A percentile compares a stretch with the other conserved stretches of the same genome.
Evolutionary conservation across 139 green algal species (phyloP).

Genomic region (Coccomyxa sp.): DNA sequence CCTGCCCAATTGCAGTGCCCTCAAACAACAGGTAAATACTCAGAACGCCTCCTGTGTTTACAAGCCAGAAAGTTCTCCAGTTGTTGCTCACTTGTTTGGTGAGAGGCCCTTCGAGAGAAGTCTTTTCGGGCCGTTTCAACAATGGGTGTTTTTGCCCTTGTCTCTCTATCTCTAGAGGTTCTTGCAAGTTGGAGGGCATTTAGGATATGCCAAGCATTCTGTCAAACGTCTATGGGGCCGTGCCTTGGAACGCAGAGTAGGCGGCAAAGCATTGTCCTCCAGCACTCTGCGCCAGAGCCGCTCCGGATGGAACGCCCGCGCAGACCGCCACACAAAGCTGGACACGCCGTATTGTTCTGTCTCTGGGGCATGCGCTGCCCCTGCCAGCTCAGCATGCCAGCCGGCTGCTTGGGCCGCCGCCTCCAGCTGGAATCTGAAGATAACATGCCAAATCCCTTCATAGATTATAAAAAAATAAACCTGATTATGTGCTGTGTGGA

Average conservation of each 20-base stretch:
- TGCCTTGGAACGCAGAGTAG: slow-evolving; percentile 56
- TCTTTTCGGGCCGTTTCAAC: background rate
- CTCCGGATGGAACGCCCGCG: slow-evolving; percentile 68
- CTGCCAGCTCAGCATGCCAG: slow-evolving; percentile 53
- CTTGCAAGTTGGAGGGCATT: background rate
- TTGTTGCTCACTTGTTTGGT: background rate
- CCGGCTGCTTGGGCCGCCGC: slow-evolving; percentile 46
- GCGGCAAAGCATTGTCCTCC: background rate
- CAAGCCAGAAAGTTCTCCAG: background rate
- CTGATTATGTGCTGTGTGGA: too few relatives aligned
- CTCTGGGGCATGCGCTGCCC: slow-evolving; percentile 32
- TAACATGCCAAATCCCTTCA: too few relatives aligned
- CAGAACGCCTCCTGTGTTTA: background rate
- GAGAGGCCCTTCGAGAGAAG: background rate
- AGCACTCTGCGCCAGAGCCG: slow-evolving; percentile 52
- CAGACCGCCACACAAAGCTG: slow-evolving; percentile 65
- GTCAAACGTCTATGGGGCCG: background rate
- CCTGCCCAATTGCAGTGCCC: background rate
- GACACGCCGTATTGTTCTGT: slow-evolving; percentile 63
- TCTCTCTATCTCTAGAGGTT: background rate
- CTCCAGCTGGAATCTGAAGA: slow-evolving; percentile 52
- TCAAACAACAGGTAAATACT: too few relatives aligned
- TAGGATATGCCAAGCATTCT: background rate
- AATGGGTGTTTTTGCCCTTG: too few relatives aligned
- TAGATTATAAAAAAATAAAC: too few relatives aligned